Evolutionary conservation across 2,329 filamentous ascomycete genomes (phyloP), one percentile per base, ranked within the genome.

Genomic region (Basipetospora sp.): DNA sequence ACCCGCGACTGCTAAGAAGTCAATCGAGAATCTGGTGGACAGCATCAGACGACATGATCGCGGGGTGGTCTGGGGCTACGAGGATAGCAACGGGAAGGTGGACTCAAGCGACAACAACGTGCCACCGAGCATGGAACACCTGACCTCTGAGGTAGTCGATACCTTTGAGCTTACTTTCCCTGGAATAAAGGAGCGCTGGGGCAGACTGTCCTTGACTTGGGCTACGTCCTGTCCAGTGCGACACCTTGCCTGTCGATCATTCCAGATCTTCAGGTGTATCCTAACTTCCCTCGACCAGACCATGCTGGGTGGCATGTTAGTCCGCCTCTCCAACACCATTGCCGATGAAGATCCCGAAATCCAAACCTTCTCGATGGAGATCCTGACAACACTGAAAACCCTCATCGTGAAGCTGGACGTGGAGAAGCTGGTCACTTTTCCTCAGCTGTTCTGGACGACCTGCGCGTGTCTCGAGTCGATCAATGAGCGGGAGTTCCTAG

Each of bases 261-360:
- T 98, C 58, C 92, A 98, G 53, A 80, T 98, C 9, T 98, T 94
- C 61, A 74, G 90, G 22, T 96, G 88, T 53, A 87, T 96, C 39
- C 72, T 93, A 19, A 92, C 84, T 13, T 85, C 82, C 1, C 63
- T 96, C 16, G 88, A 98, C 51, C 86, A 92, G 47, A 69, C 77
- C 41, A 98, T 96, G 88, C 70, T 98, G 13, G 86, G 85, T 2
- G 90, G 98, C 50, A 98, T 98, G 86, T 74, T 98, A 16, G 87
- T 83, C 10, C 73, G 92, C 33, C 66, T 98, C 22, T 96, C 88
- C 2, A 98, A 96, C 55, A 98, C 90, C 0, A 90, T 98, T 49
- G 87, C 92, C 0, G 88, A 96, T 45, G 86, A 94, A 47, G 85
- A 94, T 50, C 73, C 77, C 0, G 88, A 96, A 58, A 93, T 94